phyloP scores from a whole-genome alignment of 345 rosid species.

The Gossypium anomalum region DNA sequence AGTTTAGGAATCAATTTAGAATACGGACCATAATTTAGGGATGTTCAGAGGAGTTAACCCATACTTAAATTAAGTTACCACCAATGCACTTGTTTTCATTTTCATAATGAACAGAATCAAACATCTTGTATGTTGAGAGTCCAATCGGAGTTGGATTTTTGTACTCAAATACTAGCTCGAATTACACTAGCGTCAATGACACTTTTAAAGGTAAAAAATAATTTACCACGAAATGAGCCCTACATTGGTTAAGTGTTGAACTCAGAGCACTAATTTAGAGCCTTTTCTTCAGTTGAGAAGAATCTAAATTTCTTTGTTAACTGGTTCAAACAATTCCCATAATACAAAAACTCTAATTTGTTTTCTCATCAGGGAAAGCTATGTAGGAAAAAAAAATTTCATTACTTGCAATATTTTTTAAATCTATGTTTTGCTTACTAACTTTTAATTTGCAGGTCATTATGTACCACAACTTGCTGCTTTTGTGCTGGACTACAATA shows the following conservation, averaged over 20 bases:
- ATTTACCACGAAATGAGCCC: not conserved
- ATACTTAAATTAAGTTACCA: too few relatives aligned
- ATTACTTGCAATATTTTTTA: not conserved
- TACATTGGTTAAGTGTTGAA: not conserved
- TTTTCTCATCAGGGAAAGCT: not conserved
- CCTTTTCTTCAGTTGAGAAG: not conserved
- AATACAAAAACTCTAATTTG: constrained; percentile 2
- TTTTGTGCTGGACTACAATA: not conserved
- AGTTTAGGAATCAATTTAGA: too few relatives aligned
- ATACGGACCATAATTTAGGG: too few relatives aligned
- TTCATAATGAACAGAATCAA: not conserved
- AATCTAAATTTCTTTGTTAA: constrained; percentile 1
- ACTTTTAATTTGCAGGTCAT: not conserved
- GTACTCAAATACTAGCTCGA: not conserved
- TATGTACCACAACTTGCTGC: constrained; percentile 3
- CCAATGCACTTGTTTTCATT: not conserved
- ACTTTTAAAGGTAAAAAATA: not conserved
- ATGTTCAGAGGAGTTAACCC: too few relatives aligned
- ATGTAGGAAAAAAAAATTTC: not conserved
- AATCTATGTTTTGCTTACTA: not conserved
- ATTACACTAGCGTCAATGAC: not conserved
- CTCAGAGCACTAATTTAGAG: not conserved
- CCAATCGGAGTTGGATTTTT: constrained; percentile 8
- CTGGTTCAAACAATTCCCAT: not conserved
- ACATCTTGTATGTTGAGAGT: constrained; percentile 1